Base-by-base conservation (phyloP, 768 basidiomycete species). In the Macrolepiota dolichaula region DNA sequence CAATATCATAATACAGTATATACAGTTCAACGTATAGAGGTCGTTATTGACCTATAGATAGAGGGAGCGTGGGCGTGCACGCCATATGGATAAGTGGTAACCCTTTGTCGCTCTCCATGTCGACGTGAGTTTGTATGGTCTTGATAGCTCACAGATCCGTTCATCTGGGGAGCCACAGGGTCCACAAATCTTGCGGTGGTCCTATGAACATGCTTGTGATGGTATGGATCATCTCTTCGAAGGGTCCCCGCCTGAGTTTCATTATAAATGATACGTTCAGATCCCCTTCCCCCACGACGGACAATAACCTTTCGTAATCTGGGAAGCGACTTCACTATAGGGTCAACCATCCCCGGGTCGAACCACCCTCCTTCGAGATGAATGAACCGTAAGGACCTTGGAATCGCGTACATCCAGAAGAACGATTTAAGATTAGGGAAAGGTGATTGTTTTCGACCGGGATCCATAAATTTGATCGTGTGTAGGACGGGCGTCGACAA, bases 311-410 rank as follows among this genome's bases (percentile, higher is more conserved):
- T 73, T 40, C 66, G 67, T 22, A 80, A 57, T 47, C 66, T 65
- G 13, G 76, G 72, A 24, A 78, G 70, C 22, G 73, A 70, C 53
- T 71, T 72, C 6, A 70, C 60, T 54, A 77, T 69, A 49, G 75
- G 72, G 38, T 73, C 67, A 37, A 79, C 62, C 74, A 77, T 76
- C 51, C 72, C 68, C 7, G 73, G 70, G 63, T 80, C 76, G 64
- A 78, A 78, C 82, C 82, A 84, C 11, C 81, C 79, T 64, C 80
- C 66, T 54, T 79, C 78, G 12, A 82, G 68, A 22, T 72, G 70
- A 19, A 84, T 67, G 35, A 66, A 65, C 17, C 74, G 71, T 29
- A 83, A 68, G 4, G 76, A 74, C 11, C 69, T 73, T 11, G 81
- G 75, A 13, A 79, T 68, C 11, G 74, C 67, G 61, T 78, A 82